Evolutionary conservation across 73 alveolate species (phyloP).

Genomic region (Strombidium stylifer): DNA sequence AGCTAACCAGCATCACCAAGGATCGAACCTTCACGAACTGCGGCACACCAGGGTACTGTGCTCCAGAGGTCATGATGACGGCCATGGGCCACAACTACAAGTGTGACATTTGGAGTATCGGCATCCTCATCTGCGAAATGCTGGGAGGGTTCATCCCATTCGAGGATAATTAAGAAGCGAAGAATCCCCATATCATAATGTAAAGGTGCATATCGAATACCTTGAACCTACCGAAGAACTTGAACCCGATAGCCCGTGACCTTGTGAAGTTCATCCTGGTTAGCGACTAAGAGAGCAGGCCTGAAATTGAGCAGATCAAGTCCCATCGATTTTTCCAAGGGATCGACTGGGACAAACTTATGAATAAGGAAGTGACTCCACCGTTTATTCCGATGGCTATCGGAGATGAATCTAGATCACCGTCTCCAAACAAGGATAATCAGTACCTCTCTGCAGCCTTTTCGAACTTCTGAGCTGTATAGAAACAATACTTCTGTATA

Average conservation of each 20-base stretch:
- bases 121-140: slow-evolving; percentile 56
- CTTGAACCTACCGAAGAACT: slow-evolving; percentile 8
- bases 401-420: no score
- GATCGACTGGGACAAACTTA: slow-evolving; percentile 66
- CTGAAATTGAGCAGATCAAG: slow-evolving; percentile 55
- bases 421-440: no score
- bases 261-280: slow-evolving; percentile 37
- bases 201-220: neutral
- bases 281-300: slow-evolving; percentile 35
- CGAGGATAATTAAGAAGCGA: slow-evolving; percentile 39
- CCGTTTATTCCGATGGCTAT: no score
- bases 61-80: slow-evolving; percentile 67
- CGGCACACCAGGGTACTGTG: slow-evolving; percentile 75
- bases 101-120: slow-evolving; percentile 69
- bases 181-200: neutral
- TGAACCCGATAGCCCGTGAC: slow-evolving; percentile 32
- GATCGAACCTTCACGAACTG: slow-evolving; percentile 53
- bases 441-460: no score
- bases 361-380: no score
- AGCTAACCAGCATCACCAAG: slow-evolving; percentile 27
- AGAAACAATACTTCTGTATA: no score
- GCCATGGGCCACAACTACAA: slow-evolving; percentile 54
- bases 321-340: slow-evolving; percentile 62
- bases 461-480: no score
- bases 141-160: slow-evolving; percentile 64